Evolutionary conservation across 1,139 yeast species (phyloP), one percentile per base, ranked within the genome.

Genomic region (Suhomyces taliae): DNA sequence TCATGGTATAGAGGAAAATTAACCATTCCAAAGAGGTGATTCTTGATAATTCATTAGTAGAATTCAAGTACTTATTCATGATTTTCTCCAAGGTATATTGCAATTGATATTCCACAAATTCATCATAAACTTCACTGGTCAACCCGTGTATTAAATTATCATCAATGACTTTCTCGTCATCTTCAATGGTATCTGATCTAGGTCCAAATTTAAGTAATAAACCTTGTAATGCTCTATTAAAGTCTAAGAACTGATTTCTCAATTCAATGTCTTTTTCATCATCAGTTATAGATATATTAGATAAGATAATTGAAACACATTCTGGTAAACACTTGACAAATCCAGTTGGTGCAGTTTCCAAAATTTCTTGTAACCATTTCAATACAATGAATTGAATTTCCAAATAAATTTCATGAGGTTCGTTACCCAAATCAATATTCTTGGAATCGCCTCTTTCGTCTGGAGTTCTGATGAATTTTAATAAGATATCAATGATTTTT

Each of bases 1-100:
- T 86, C 55, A 84, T 84, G 33, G 83, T 78, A 59, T 91, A 95
- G 40, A 95, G 74, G 76, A 90, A 83, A 27, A 85, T 84, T 34
- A 95, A 73, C 99, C 99, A 95, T 55, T 91, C 97, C 40, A 95
- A 71, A 15, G 95, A 87, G 0, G 95, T 90, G 15, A 90, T 78
- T 53, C 95, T 75, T 0, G 97, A 88, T 34, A 85, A 82, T 53
- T 90, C 96, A 56, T 89, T 86, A 47, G 64, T 51, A 10, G 69
- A 65, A 32, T 66, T 64, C 27, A 72, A 61, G 49, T 72, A 74
- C 53, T 72, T 76, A 37, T 64, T 60, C 58, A 69, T 66, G 10
- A 74, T 70, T 2, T 65, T 62, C 32, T 65, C 64, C 37, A 74
- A 60, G 0, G 76, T 72, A 12, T 59, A 56, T 7, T 66, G 64